These are phyloP conservation scores for Tuber indicum DNA, from an alignment of 495 filamentous ascomycete species.

Conservation along the genomic window DNA sequence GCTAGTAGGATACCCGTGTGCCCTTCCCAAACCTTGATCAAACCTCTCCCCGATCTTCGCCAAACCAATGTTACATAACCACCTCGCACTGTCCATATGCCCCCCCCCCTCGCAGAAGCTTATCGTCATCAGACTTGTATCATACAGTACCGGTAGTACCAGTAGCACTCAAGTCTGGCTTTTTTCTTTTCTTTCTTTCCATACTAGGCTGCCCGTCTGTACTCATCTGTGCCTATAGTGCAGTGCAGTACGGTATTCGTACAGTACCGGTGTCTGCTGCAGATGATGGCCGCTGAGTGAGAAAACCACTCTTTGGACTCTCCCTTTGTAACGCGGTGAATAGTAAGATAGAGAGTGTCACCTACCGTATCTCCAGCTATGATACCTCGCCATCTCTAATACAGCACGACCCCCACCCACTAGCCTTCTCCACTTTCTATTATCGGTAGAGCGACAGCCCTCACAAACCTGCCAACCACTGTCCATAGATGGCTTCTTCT, in stretches of 20 bases:
- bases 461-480: neutral
- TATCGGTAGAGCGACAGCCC: neutral
- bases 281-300: neutral
- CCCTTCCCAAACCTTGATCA: conserved; percentile 32
- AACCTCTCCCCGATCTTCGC: conserved; percentile 18
- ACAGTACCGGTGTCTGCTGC: neutral
- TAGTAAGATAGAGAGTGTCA: neutral
- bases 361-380: neutral
- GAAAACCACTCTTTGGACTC: neutral
- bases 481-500: neutral
- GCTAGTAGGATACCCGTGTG: conserved; percentile 8
- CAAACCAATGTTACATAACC: neutral
- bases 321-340: neutral
- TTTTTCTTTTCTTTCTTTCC: neutral
- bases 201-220: neutral
- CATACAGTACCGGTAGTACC: too few relatives aligned
- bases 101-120: neutral
- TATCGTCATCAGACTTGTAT: neutral
- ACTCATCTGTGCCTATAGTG: neutral
- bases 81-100: neutral
- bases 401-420: neutral
- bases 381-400: neutral
- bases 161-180: neutral
- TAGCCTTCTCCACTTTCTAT: neutral
- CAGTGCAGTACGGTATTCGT: too few relatives aligned